Evolutionary conservation across 495 filamentous ascomycete species (phyloP).

Genomic region (Aspergillus steynii): DNA sequence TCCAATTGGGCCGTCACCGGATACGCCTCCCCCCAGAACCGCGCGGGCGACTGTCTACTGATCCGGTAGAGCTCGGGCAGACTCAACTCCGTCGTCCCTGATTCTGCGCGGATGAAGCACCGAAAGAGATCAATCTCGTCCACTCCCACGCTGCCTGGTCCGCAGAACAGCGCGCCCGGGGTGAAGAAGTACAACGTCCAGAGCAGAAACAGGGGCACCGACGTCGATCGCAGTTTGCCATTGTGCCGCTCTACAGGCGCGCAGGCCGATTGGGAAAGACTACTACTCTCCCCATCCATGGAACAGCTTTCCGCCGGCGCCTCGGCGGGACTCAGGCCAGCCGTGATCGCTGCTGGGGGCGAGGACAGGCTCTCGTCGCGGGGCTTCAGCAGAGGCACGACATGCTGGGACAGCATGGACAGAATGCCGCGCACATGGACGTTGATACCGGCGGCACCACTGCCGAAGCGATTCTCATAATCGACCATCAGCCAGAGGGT

Average conservation of each 20-base stretch:
- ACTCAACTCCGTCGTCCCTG: slow-evolving; percentile 12
- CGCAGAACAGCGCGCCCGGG: slow-evolving; percentile 28
- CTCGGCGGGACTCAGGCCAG: not conserved
- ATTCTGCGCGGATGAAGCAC: slow-evolving; percentile 26
- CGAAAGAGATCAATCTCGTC: slow-evolving; percentile 30
- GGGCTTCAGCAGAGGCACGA: slow-evolving; percentile 29
- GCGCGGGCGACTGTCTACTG: slow-evolving; percentile 33
- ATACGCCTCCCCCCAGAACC: slow-evolving; percentile 36
- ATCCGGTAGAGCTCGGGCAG: slow-evolving; percentile 31
- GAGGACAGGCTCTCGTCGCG: not conserved
- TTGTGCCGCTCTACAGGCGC: not conserved
- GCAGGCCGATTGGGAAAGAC: not conserved
- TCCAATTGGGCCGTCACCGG: slow-evolving; percentile 33
- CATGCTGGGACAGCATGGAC: slow-evolving; percentile 30
- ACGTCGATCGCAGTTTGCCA: slow-evolving; percentile 22
- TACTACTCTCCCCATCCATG: not conserved
- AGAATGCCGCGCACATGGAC: slow-evolving; percentile 35
- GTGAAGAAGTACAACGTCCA: slow-evolving; percentile 39
- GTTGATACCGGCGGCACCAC: slow-evolving; percentile 31
- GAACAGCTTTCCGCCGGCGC: not conserved
- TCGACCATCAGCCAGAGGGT: slow-evolving; percentile 40
- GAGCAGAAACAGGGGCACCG: slow-evolving; percentile 35
- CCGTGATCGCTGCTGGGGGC: not conserved
- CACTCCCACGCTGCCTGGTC: slow-evolving; percentile 14
- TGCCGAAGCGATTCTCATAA: slow-evolving; percentile 38